A percentile compares a stretch with the other conserved stretches of the same genome.
These are phyloP conservation scores for Apiospora phragmitis DNA, from an alignment of 2,329 filamentous ascomycete genomes.

Conservation along the genomic window DNA sequence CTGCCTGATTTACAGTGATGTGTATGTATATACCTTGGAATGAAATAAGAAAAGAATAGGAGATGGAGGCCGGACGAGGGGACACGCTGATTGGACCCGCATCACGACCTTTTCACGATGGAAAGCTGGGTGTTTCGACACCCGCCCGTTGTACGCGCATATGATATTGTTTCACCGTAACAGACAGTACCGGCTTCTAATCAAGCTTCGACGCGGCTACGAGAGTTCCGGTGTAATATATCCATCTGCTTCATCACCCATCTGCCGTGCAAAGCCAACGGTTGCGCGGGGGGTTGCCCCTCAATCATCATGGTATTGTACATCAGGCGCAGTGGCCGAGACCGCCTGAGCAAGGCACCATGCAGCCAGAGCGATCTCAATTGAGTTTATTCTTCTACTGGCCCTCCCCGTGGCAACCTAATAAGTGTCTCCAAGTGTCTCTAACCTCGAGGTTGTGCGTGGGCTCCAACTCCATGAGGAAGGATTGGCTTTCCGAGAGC, in stretches of 20 bases:
- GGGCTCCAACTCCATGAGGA: not conserved
- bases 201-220: not conserved
- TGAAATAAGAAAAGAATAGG: not conserved
- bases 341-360: not conserved
- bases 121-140: not conserved
- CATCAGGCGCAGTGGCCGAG: not conserved
- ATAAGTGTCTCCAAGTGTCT: constrained; percentile 4
- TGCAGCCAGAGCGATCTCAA: not conserved
- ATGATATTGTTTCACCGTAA: not conserved
- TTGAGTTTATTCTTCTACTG: constrained; percentile 5
- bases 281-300: not conserved
- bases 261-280: not conserved
- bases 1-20: not conserved
- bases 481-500: not conserved
- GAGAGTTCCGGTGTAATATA: not conserved
- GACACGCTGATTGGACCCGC: not conserved
- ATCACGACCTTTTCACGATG: no score
- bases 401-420: constrained; percentile 2
- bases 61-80: not conserved
- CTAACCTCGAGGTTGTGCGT: not conserved
- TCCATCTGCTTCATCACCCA: not conserved
- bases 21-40: not conserved
- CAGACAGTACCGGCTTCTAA: not conserved
- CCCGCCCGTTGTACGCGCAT: not conserved
- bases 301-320: not conserved